Conservation (phyloP, 1,139 yeast species). For the Komagataea norvegica region DNA sequence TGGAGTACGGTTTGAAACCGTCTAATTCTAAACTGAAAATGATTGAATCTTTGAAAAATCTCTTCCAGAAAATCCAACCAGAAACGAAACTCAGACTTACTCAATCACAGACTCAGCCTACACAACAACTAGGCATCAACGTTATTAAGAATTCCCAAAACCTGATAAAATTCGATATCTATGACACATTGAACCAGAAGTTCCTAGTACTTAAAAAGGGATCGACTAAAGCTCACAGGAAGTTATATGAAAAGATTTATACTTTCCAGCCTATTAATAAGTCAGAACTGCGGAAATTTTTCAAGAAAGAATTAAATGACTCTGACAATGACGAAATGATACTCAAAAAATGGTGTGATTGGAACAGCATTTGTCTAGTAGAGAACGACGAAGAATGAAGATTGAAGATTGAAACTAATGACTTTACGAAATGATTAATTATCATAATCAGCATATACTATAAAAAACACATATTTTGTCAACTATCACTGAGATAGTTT, state of each 20-base stretch:
- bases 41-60: slow-evolving; percentile 30
- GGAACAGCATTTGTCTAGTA: slow-evolving; percentile 21
- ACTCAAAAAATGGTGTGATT: slow-evolving; percentile 22
- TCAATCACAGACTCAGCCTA: slow-evolving; percentile 14
- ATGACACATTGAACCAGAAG: slow-evolving; percentile 23
- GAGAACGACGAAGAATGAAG: slow-evolving; percentile 13
- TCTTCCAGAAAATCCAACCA: slow-evolving; percentile 16
- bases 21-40: slow-evolving; percentile 30
- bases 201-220: slow-evolving; percentile 14
- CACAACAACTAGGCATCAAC: slow-evolving; percentile 14
- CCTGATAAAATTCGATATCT: slow-evolving; percentile 22
- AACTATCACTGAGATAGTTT: background rate
- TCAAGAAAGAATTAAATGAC: slow-evolving; percentile 9
- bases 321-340: slow-evolving; percentile 6
- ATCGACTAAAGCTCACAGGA: slow-evolving; percentile 16
- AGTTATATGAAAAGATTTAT: slow-evolving; percentile 28
- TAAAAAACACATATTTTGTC: background rate
- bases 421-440: background rate
- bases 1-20: slow-evolving; percentile 36
- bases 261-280: slow-evolving; percentile 35
- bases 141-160: slow-evolving; percentile 16
- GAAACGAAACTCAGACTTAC: slow-evolving; percentile 17
- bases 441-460: background rate
- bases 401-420: slow-evolving; percentile 2
- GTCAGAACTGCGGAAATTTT: slow-evolving; percentile 21